phyloP scores from a whole-genome alignment of 345 rosid species.

The Punica granatum region DNA sequence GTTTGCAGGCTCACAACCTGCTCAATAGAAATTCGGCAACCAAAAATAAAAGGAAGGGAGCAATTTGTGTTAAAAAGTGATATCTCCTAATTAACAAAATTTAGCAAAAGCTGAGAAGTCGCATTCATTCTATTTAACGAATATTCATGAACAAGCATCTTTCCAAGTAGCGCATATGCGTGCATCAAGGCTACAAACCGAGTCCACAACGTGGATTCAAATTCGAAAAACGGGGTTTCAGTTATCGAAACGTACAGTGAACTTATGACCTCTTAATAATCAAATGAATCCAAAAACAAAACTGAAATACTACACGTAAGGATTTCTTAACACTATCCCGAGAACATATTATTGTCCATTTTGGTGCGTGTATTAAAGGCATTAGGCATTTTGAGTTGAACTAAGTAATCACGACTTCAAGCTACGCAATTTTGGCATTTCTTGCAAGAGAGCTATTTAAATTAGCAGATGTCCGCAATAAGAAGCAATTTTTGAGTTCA shows the following conservation, averaged over 20 bases:
- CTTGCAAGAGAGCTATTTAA: not conserved
- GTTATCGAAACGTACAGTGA: not conserved
- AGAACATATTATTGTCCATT: not conserved
- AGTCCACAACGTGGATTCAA: not conserved
- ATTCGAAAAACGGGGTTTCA: not conserved
- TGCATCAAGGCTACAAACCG: not conserved
- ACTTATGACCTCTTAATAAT: not conserved
- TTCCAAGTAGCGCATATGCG: not conserved
- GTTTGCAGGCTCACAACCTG: conserved; percentile 84
- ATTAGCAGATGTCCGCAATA: not conserved
- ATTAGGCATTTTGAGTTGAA: not conserved
- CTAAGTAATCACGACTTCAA: not conserved
- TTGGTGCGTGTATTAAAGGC: not conserved
- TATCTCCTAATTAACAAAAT: too few relatives aligned
- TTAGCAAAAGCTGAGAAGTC: too few relatives aligned
- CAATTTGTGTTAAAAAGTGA: too few relatives aligned
- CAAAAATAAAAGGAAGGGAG: not conserved
- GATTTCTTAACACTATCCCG: not conserved
- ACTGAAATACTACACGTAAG: not conserved
- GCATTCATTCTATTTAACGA: too few relatives aligned
- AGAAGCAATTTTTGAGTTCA: not conserved
- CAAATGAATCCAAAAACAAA: not conserved
- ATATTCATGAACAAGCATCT: not conserved
- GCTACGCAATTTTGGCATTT: not conserved
- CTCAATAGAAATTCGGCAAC: not conserved